A percentile compares a stretch with the other conserved stretches of the same genome.
Conservation (phyloP, 257 asterid species). For the Rauvolfia tetraphylla region DNA sequence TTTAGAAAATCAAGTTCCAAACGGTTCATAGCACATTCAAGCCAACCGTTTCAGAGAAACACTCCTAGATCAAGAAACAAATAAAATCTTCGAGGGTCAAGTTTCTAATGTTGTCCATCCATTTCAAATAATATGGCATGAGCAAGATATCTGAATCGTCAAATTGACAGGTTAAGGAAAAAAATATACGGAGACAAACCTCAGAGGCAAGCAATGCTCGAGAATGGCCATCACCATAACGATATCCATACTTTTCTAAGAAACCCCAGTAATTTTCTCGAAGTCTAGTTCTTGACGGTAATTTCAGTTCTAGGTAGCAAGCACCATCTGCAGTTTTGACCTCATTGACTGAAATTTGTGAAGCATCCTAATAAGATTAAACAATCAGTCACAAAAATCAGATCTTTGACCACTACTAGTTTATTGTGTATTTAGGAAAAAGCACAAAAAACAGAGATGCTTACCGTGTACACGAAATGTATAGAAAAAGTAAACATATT, state of each 20-base stretch:
- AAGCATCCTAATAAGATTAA: slow-evolving; percentile 55
- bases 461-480: not conserved
- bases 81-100: not conserved
- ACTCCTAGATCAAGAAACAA: not conserved
- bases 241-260: slow-evolving; percentile 78
- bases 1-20: not conserved
- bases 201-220: slow-evolving; percentile 88
- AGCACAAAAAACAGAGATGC: not conserved
- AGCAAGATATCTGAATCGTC: not conserved
- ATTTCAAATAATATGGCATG: not conserved
- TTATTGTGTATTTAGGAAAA: not conserved
- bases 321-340: slow-evolving; percentile 74
- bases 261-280: slow-evolving; percentile 60
- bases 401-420: not conserved
- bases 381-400: slow-evolving; percentile 2
- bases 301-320: slow-evolving; percentile 58
- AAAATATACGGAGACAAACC: slow-evolving; percentile 37
- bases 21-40: not conserved
- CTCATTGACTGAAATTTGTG: slow-evolving; percentile 58
- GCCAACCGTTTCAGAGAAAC: not conserved
- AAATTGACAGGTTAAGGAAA: not conserved
- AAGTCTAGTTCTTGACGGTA: slow-evolving; percentile 51
- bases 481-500: not conserved
- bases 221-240: slow-evolving; percentile 47
- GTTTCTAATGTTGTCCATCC: not conserved